A percentile compares a stretch with the other conserved stretches of the same genome.
Evolutionary conservation across 805 yeast genomes (phyloP).

Genomic region (Torulaspora microellipsoides): DNA sequence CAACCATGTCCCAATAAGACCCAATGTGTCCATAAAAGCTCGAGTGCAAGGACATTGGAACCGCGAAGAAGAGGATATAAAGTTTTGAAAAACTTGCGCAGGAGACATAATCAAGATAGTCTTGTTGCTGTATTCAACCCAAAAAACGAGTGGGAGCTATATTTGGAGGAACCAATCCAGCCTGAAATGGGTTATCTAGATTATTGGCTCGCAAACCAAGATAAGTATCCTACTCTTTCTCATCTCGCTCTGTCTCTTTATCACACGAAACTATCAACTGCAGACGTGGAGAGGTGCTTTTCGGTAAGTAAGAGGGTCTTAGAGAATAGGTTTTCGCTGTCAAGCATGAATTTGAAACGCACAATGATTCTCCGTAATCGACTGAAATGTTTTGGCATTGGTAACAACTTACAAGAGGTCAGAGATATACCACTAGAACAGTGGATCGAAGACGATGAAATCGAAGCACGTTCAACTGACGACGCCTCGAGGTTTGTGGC

Average conservation of each 20-base stretch:
- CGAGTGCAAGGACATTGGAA: not conserved
- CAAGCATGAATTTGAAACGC: slow-evolving; percentile 12
- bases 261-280: slow-evolving; percentile 14
- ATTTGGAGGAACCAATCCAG: slow-evolving; percentile 14
- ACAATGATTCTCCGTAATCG: slow-evolving; percentile 13
- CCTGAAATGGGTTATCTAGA: slow-evolving; percentile 6
- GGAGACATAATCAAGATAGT: not conserved
- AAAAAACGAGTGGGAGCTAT: slow-evolving; percentile 13
- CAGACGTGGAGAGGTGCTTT: slow-evolving; percentile 12
- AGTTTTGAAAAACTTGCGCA: slow-evolving; percentile 3
- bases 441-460: slow-evolving; percentile 13
- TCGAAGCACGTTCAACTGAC: too few species aligned
- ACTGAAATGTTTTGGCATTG: slow-evolving; percentile 11
- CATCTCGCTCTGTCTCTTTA: slow-evolving; percentile 2
- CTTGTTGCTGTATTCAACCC: not conserved
- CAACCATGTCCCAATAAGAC: not conserved
- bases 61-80: slow-evolving; percentile 4
- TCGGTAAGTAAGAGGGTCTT: slow-evolving; percentile 10
- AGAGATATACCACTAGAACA: slow-evolving; percentile 10
- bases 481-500: too few species aligned
- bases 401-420: slow-evolving; percentile 6
- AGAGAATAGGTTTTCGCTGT: slow-evolving; percentile 8
- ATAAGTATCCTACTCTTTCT: slow-evolving; percentile 5
- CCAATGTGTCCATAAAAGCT: not conserved
- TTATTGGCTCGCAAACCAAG: slow-evolving; percentile 17